Percentiles rank a stretch among this genome's conserved stretches.
These are phyloP conservation scores for Coemansia sp. DNA, from an alignment of 192 early-diverging fungal genomes.

Conservation along the genomic window DNA sequence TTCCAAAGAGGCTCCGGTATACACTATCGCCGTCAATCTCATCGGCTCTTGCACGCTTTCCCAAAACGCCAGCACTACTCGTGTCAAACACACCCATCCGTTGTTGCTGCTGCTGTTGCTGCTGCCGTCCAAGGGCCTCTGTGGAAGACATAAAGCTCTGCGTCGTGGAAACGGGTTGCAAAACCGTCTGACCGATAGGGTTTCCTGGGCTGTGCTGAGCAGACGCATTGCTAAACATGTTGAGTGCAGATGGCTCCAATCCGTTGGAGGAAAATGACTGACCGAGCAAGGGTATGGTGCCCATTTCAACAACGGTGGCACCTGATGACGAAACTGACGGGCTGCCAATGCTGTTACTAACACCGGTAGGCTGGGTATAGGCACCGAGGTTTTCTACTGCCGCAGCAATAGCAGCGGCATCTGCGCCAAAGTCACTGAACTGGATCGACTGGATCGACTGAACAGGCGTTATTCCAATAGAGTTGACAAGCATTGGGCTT, in stretches of 20 bases:
- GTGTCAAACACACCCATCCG: not conserved
- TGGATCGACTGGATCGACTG: constrained; percentile 39
- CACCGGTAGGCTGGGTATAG: not conserved
- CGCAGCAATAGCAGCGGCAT: constrained; percentile 15
- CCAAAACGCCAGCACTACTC: constrained; percentile 8
- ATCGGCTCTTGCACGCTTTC: constrained; percentile 30
- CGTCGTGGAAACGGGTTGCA: not conserved
- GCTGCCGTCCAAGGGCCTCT: not conserved
- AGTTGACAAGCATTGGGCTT: constrained; percentile 31
- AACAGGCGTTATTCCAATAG: constrained; percentile 35
- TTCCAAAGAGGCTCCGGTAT: constrained; percentile 6
- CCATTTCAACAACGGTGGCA: not conserved
- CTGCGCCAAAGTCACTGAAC: constrained; percentile 24
- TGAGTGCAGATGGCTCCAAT: not conserved
- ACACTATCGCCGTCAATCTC: constrained; percentile 7
- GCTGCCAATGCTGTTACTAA: constrained; percentile 3
- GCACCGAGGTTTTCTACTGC: constrained; percentile 6
- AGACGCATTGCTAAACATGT: not conserved
- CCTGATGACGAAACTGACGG: not conserved
- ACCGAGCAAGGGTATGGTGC: not conserved
- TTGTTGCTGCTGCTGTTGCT: constrained; percentile 2
- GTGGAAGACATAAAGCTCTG: not conserved
- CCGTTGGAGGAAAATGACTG: not conserved
- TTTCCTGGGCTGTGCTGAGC: not conserved
- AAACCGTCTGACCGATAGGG: not conserved